Base-by-base conservation (phyloP, 176 grass and related monocot species). In the Areca catechu region DNA sequence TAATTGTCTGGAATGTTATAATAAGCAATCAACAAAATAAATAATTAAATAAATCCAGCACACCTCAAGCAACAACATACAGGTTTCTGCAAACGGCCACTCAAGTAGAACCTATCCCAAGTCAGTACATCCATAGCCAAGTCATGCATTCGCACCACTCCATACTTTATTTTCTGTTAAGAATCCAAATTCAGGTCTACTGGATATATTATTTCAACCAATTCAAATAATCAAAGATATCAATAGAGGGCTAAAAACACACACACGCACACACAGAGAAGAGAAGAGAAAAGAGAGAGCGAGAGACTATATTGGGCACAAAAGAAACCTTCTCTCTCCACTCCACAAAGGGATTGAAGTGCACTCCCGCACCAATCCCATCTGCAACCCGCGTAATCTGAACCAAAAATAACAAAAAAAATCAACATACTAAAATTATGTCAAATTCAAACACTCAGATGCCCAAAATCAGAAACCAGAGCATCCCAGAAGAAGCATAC, bases 301-400 rank as follows among this genome's bases (percentile, higher is more conserved):
- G 27, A 29, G 27, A 29, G 27, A 6, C 6, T 29, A 29, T 6
- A 29, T 29, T 29, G 5, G 5, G 27, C 27, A 6, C 5, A 34
- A n/a, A 58, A 21, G 0, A 79, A 62, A 95, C 91, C 91, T 86
- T 89, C 19, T 82, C 63, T 65, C 53, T 82, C 91, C 91, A 90
- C 49, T 77, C 76, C 25, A 96, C 91, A 65, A 96, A 96, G 0
- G 83, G 91, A 83, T 96, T 96, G 63, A 96, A 96, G 56, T 90
- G 79, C 22, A 96, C 91, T 0, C 86, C 91, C 0, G 61, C 83
- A 18, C 91, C 91, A 23, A 96, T 60, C 4, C 17, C 24, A 65
- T 90, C 80, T 5, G 77, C 80, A 16, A 96, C 51, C 22, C 80
- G 19, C 30, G 68, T 96, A 65, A 90, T 70, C 91, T 95, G 79